Percentiles rank a stretch among this genome's conserved stretches.
Conservation (phyloP, 2,329 filamentous ascomycete genomes). For the Cercospora sojina region DNA sequence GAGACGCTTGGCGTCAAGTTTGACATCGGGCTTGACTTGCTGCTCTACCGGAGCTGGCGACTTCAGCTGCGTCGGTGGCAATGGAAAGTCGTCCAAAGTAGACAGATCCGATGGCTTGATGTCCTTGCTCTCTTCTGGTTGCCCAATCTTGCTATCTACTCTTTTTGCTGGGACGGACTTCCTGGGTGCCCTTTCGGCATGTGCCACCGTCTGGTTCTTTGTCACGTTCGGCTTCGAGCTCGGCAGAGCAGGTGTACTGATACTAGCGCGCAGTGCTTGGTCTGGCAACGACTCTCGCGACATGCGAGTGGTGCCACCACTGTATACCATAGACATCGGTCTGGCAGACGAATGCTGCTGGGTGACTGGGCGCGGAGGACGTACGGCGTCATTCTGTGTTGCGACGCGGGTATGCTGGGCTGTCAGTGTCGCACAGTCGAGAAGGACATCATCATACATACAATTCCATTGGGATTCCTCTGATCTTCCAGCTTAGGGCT, state of each 20-base stretch:
- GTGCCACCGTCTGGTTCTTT: not conserved
- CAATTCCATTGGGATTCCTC: not conserved
- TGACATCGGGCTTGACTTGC: not conserved
- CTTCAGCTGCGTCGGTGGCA: not conserved
- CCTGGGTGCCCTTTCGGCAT: not conserved
- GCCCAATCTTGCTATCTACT: constrained; percentile 1
- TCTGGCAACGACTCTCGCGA: not conserved
- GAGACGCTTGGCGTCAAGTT: not conserved
- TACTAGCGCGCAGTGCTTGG: not conserved
- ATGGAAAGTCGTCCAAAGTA: not conserved
- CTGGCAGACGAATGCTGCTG: not conserved
- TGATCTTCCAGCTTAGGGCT: not conserved
- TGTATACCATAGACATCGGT: not conserved
- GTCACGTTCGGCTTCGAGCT: not conserved
- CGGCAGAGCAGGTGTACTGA: not conserved
- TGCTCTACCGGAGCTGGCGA: not conserved
- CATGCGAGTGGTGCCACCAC: not conserved
- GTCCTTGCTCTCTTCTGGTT: not conserved
- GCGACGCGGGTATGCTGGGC: not conserved
- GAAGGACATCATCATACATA: not conserved
- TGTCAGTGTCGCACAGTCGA: not conserved
- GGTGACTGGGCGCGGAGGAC: not conserved
- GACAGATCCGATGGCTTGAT: not conserved
- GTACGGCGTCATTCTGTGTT: not conserved
- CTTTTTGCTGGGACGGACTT: not conserved